Conservation (phyloP, 2,329 filamentous ascomycete genomes). For the Epichloe glyceriae region DNA sequence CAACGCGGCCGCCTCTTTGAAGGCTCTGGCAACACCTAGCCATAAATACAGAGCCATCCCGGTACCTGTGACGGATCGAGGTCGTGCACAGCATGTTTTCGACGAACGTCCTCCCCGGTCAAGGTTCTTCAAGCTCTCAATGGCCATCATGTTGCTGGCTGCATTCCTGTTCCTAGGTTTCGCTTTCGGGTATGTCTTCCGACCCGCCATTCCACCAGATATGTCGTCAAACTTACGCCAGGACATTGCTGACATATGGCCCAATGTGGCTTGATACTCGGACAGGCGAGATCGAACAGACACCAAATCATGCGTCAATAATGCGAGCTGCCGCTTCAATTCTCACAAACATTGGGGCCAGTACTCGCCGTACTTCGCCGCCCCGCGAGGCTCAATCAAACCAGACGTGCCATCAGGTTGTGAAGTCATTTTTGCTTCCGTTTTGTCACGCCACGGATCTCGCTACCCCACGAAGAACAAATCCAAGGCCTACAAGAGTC, state of each 20-base stretch:
- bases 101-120: conserved; percentile 1
- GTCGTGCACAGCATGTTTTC: not conserved
- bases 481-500: conserved; percentile 45
- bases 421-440: conserved; percentile 63
- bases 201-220: not conserved
- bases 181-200: conserved; percentile 9
- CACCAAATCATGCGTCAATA: not conserved
- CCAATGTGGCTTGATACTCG: not conserved
- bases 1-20: conserved; percentile 2
- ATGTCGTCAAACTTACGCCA: not conserved
- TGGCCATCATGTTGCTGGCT: conserved; percentile 8
- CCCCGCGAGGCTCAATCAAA: conserved; percentile 49
- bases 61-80: conserved; percentile 3
- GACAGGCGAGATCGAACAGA: conserved; percentile 6
- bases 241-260: not conserved
- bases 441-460: conserved; percentile 75
- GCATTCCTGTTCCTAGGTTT: conserved; percentile 7
- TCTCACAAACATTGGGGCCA: conserved; percentile 69
- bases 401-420: conserved; percentile 52
- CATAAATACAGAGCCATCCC: conserved; percentile 19
- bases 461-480: conserved; percentile 66
- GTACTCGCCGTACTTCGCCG: conserved; percentile 74
- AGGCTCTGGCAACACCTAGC: conserved; percentile 10
- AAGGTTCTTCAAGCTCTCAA: conserved; percentile 8
- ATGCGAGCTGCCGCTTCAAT: conserved; percentile 36